Conservation (phyloP, 495 filamentous ascomycete genomes). For the Mytilinidion resinicola region DNA sequence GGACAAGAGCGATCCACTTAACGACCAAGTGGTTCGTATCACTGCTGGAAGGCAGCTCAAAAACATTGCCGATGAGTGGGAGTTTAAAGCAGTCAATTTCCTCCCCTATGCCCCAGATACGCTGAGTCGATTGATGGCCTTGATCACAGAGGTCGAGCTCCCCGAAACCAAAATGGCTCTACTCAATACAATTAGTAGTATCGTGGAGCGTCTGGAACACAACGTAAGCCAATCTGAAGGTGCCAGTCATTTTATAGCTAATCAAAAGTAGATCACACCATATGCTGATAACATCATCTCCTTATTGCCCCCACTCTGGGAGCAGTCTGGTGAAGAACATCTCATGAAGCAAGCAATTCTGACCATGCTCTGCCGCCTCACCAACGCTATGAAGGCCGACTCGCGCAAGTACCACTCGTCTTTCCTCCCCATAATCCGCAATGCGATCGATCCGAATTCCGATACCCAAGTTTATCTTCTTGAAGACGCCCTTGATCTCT, state of each 20-base stretch:
- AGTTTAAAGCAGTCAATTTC: slow-evolving; percentile 66
- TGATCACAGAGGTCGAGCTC: slow-evolving; percentile 74
- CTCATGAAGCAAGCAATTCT: slow-evolving; percentile 89
- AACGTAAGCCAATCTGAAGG: slow-evolving; percentile 43
- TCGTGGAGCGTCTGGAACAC: slow-evolving; percentile 75
- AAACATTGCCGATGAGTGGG: slow-evolving; percentile 70
- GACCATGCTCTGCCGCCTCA: slow-evolving; percentile 70
- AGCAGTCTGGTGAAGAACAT: slow-evolving; percentile 69
- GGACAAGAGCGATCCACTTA: slow-evolving; percentile 64
- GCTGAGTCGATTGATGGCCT: slow-evolving; percentile 59
- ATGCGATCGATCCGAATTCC: slow-evolving; percentile 71
- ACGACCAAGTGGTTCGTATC: slow-evolving; percentile 87
- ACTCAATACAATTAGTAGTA: slow-evolving; percentile 69
- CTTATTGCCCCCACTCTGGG: slow-evolving; percentile 79
- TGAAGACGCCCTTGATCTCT: slow-evolving; percentile 87
- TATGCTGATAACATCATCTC: slow-evolving; percentile 76
- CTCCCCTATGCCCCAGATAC: slow-evolving; percentile 65
- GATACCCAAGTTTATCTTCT: slow-evolving; percentile 76
- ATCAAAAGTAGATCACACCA: slow-evolving; percentile 47
- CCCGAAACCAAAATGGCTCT: slow-evolving; percentile 84
- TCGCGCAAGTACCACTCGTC: slow-evolving; percentile 64
- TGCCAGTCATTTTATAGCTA: not conserved
- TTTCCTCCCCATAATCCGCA: slow-evolving; percentile 71
- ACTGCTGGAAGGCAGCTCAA: slow-evolving; percentile 83
- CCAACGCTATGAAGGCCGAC: slow-evolving; percentile 68